Evolutionary conservation across 331 rosid species (phyloP), one percentile per base, ranked within the genome.

Genomic region (Stylosanthes scabra): DNA sequence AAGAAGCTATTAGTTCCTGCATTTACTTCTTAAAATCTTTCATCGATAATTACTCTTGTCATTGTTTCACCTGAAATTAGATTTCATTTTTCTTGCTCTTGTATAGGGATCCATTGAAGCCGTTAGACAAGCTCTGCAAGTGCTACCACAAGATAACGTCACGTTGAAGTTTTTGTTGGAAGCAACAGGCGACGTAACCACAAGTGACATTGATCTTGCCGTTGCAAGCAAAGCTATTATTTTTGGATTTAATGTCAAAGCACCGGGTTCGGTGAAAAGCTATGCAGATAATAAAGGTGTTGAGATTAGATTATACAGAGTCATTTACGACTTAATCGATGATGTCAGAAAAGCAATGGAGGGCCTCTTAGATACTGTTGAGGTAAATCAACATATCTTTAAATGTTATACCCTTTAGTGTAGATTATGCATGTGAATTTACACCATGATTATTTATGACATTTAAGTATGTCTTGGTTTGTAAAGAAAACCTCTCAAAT

Each of bases 301-400:
- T 63, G 99, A 95, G 83, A 90, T 95, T 80, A 83, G 99, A 80
- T 70, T 86, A 14, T 95, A 95, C 74, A 88, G 79, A 92, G 92
- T 95, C 55, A 95, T 95, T 68, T 95, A 95, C 66, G 99, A 95
- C 75, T 90, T 95, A 28, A 91, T 91, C 34, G 99, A 90, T 66
- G 97, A 95, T 40, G 91, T 91, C 31, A 83, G 97, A 74, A 88
- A 88, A 6, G 99, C 99, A 76, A 95, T 95, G 99, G 99, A 95
- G 84, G 99, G 97, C 57, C 97, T 95, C 55, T 75, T 95, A 28
- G 97, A 95, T 5, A 69, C 86, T 59, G 92, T 91, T 68, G 96
- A 90, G 97, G 99, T 95, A 68, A 81, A 76, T 79, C 69, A 71
- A 72, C 60, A 52, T 73, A 59, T 66, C 58, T 57, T 63, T 41